A percentile compares a stretch with the other conserved stretches of the same genome.
Conservation (phyloP, 2,329 filamentous ascomycete species). For the Xylaria sp. region DNA sequence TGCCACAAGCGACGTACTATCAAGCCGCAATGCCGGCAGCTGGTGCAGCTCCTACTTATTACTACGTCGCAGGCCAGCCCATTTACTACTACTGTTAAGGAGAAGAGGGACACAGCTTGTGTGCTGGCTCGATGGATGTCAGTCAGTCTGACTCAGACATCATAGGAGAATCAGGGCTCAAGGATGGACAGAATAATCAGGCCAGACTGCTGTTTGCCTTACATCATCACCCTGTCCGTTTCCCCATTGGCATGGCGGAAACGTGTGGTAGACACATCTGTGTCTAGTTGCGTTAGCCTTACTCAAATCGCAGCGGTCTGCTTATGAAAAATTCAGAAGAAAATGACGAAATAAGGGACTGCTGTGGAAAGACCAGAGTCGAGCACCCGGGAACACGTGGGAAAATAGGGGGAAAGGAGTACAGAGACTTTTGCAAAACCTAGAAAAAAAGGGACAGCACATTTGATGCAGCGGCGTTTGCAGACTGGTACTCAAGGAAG, state of each 20-base stretch:
- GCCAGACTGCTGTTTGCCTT: background rate
- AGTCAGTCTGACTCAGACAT: too few species aligned
- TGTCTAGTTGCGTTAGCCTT: background rate
- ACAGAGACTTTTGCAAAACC: background rate
- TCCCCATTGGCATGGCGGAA: background rate
- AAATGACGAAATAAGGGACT: background rate
- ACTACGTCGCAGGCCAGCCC: constrained; percentile 11
- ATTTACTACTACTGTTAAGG: constrained; percentile 17
- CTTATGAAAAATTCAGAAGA: background rate
- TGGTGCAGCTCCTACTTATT: constrained; percentile 12
- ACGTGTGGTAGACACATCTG: background rate
- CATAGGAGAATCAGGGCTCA: too few species aligned
- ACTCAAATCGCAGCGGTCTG: background rate
- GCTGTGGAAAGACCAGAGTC: background rate
- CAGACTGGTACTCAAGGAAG: background rate
- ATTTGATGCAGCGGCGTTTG: background rate
- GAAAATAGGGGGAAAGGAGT: background rate
- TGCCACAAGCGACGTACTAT: constrained; percentile 22
- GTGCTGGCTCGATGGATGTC: background rate
- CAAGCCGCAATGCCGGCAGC: background rate
- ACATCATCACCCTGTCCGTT: background rate
- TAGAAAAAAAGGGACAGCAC: constrained; percentile 4
- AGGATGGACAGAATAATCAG: background rate
- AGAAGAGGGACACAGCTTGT: background rate
- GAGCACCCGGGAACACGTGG: background rate